Conservation (phyloP, 2,329 filamentous ascomycete genomes). For the Penicillium capsulatum region DNA sequence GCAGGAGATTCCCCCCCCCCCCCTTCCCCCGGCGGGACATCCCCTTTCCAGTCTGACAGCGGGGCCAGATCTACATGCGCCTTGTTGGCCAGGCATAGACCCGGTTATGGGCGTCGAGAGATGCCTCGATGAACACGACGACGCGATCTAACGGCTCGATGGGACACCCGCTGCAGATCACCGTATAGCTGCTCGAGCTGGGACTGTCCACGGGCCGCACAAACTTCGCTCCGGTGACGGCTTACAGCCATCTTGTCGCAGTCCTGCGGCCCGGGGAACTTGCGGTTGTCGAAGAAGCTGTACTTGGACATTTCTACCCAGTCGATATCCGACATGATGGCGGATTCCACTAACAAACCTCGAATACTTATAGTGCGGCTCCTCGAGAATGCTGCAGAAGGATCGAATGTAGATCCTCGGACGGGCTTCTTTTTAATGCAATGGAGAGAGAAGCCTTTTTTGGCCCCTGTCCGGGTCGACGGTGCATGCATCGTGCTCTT, state of each 20-base stretch:
- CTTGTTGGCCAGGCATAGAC: too few species aligned
- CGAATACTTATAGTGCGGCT: too few species aligned
- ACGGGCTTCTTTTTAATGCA: too few species aligned
- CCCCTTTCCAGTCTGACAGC: too few species aligned
- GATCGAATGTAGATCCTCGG: too few species aligned
- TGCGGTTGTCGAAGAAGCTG: constrained; percentile 2
- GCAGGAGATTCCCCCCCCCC: too few species aligned
- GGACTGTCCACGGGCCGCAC: constrained; percentile 1
- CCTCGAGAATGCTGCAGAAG: too few species aligned
- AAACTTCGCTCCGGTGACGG: neutral
- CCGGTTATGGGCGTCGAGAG: neutral
- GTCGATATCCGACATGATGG: constrained; percentile 3
- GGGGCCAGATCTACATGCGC: too few species aligned
- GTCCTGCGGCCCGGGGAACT: constrained; percentile 1
- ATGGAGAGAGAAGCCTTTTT: too few species aligned
- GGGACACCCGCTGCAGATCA: constrained; percentile 5
- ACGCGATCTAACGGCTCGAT: neutral
- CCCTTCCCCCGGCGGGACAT: too few species aligned
- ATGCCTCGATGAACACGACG: constrained; percentile 1
- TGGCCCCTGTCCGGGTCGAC: too few species aligned
- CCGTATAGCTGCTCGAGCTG: neutral
- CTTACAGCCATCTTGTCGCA: constrained; percentile 1
- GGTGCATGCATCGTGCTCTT: too few species aligned
- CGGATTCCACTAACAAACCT: neutral
- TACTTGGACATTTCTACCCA: constrained; percentile 5